Conservation (phyloP, 202 grass and related monocot species). For the Cymbopogon flexuosus region DNA sequence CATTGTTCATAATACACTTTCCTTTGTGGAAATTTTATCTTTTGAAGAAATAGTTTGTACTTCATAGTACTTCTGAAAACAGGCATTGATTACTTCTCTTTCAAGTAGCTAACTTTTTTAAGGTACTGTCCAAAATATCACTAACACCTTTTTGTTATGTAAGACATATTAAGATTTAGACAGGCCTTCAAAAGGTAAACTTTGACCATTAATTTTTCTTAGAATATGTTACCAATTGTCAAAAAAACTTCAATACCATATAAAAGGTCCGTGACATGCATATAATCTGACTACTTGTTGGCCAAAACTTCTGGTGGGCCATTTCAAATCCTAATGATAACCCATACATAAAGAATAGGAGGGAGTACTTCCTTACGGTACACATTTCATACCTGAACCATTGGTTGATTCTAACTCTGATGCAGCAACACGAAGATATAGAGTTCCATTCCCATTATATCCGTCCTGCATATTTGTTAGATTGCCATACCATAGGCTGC, state of each 20-base stretch:
- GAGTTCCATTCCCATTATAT: not conserved
- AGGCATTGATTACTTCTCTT: not conserved
- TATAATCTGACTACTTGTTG: not conserved
- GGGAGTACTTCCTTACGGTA: not conserved
- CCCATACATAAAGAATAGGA: not conserved
- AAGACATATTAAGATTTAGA: not conserved
- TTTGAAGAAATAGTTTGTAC: not conserved
- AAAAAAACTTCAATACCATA: not conserved
- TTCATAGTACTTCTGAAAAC: not conserved
- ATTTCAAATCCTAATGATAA: not conserved
- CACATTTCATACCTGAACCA: slow-evolving; percentile 26
- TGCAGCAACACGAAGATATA: slow-evolving; percentile 39
- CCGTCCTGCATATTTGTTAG: slow-evolving; percentile 26
- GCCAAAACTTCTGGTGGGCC: not conserved
- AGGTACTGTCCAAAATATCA: not conserved
- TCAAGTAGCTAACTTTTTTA: not conserved
- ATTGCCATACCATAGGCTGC: slow-evolving; percentile 34
- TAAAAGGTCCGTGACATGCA: not conserved
- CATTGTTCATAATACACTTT: not conserved
- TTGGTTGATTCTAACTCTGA: slow-evolving; percentile 19
- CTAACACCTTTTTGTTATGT: not conserved
- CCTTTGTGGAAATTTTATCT: not conserved
- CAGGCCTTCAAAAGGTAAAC: not conserved
- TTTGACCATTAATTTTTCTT: not conserved
- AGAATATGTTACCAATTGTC: not conserved